Conservation (phyloP, 768 basidiomycete species). For the Mycena kentingensis region DNA sequence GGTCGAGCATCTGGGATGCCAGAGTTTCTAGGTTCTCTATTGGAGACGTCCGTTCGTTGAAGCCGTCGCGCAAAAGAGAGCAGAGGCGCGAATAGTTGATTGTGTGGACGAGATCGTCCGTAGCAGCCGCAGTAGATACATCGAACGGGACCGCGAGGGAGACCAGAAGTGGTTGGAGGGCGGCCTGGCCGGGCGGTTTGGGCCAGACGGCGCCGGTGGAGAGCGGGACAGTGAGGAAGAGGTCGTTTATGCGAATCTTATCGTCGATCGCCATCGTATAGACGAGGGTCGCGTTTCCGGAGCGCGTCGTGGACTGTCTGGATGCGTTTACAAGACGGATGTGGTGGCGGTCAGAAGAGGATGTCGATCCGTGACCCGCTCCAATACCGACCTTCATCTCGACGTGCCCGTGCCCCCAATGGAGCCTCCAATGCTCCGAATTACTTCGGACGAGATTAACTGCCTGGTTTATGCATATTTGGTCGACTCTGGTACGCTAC, state of each 20-base stretch:
- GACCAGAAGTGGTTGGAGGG: constrained; percentile 55
- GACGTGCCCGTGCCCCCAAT: not conserved
- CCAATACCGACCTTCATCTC: no score
- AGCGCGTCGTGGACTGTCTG: no score
- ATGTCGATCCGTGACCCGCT: no score
- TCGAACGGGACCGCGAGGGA: constrained; percentile 54
- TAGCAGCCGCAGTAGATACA: constrained; percentile 47
- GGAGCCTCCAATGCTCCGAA: constrained; percentile 41
- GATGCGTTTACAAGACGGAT: no score
- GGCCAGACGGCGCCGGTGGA: constrained; percentile 49
- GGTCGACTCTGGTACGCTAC: constrained; percentile 67
- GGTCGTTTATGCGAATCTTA: constrained; percentile 49
- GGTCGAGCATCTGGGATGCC: constrained; percentile 39
- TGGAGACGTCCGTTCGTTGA: constrained; percentile 19
- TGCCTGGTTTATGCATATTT: constrained; percentile 84
- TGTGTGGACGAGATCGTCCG: constrained; percentile 58
- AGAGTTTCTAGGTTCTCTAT: constrained; percentile 53
- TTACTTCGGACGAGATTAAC: constrained; percentile 83
- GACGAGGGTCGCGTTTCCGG: not conserved
- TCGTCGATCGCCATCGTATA: not conserved
- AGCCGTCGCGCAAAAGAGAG: constrained; percentile 32
- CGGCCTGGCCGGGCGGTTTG: constrained; percentile 29
- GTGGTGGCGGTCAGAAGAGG: no score
- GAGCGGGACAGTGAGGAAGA: constrained; percentile 45
- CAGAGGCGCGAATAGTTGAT: constrained; percentile 65